Evolutionary conservation across 2,329 filamentous ascomycete genomes (phyloP), one percentile per base, ranked within the genome.

Genomic region (Ophiocordyceps sinensis): DNA sequence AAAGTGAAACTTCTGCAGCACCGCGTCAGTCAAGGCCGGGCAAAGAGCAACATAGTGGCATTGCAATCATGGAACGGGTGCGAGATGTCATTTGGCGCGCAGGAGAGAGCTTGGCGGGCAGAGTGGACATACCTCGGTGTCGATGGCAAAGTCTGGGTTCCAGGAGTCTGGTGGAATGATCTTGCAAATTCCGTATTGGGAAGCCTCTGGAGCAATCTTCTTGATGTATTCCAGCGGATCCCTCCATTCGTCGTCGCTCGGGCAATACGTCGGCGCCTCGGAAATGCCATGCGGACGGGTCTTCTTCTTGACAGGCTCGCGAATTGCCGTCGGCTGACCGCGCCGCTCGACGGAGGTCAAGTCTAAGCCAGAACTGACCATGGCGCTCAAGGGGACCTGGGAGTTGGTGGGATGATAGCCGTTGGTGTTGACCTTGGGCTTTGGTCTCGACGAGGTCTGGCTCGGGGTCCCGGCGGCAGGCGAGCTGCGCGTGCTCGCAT

Each of bases 111-210:
- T 23, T 29, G 11, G 14, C 23, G 42, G 43, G 52, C 40, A 47
- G 44, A 56, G 49, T 31, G 43, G 28, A 32, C 41, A 32, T 44
- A 95, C 89, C 78, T 95, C 87, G 19, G 89, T 96, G 57, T 98
- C 87, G 55, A 98, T 93, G 36, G 88, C 88, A 60, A 98, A 96
- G 14, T 86, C 73, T 8, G 91, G 91, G 54, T 93, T 89, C 91
- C 91, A 98, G 29, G 73, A 79, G 47, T 91, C 85, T 1, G 91
- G 91, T 5, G 91, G 91, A 43, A 98, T 84, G 46, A 98, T 85
- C 63, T 95, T 94, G 72, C 87, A 88, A 41, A 98, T 84, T 39
- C 91, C 91, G 62, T 84, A 96, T 53, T 88, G 78, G 49, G 73
- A 76, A 21, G 85, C 91, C 58, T 95, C 87, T 1, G 85, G 79